A percentile compares a stretch with the other conserved stretches of the same genome.
phyloP scores from a whole-genome alignment of 345 rosid genomes.

The Rhizophora apiculata region DNA sequence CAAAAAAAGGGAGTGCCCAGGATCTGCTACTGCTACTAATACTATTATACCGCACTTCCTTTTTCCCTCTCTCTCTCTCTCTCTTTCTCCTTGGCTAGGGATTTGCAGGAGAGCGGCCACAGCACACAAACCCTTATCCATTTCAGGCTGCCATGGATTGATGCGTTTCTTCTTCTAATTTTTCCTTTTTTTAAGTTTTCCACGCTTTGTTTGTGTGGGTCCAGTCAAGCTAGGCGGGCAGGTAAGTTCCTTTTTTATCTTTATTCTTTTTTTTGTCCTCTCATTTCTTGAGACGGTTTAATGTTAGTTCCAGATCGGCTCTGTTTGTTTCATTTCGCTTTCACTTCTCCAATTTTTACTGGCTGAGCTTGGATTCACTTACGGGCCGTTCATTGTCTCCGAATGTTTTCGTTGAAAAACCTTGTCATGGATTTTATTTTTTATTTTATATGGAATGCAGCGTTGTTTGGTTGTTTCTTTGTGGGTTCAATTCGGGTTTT shows the following conservation, averaged over 20 bases:
- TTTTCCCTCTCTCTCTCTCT: background rate
- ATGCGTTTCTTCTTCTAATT: background rate
- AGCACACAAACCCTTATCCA: background rate
- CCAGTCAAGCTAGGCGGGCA: background rate
- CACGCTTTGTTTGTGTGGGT: background rate
- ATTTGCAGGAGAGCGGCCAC: background rate
- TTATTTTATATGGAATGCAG: background rate
- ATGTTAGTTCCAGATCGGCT: conserved; percentile 17
- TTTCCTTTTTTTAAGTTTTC: background rate
- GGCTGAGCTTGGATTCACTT: background rate
- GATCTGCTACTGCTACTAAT: no score
- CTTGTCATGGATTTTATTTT: background rate
- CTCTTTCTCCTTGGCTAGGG: background rate
- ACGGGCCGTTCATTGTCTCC: background rate
- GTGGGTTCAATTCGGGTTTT: background rate
- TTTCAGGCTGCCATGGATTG: background rate
- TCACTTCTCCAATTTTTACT: conserved; percentile 8
- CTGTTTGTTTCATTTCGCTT: background rate
- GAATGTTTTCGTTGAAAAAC: background rate
- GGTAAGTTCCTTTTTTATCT: background rate
- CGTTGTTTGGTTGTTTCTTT: background rate
- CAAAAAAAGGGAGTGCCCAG: no score
- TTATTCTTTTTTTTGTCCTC: background rate
- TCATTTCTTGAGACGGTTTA: background rate
- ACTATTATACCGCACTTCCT: background rate